These are phyloP conservation scores for Eimeria tenella DNA, from an alignment of 169 alveolate genomes.

Conservation along the genomic window DNA sequence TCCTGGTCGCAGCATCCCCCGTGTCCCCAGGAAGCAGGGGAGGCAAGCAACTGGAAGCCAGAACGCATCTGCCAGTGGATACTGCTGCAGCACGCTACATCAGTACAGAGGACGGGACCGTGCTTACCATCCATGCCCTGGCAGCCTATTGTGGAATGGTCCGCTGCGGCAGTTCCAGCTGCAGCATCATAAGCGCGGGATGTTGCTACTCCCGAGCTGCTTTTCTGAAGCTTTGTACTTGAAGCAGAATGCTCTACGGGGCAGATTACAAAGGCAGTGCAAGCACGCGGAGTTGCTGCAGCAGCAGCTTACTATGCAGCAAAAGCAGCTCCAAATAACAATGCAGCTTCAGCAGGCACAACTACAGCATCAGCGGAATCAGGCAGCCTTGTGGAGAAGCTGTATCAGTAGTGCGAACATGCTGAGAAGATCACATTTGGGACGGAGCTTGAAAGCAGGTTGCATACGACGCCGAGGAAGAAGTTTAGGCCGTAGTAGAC, in stretches of 20 bases:
- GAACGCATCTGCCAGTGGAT: background rate
- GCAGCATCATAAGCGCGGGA: background rate
- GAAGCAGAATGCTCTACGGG: constrained; percentile 19
- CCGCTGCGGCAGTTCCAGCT: background rate
- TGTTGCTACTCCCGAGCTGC: background rate
- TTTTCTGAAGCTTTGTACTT: background rate
- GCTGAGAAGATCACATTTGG: background rate
- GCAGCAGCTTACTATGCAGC: constrained; percentile 44
- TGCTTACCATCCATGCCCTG: too few relatives aligned
- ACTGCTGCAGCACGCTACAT: background rate
- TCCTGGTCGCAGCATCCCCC: background rate
- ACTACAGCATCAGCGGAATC: background rate
- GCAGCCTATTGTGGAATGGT: background rate
- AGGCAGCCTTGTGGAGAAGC: background rate
- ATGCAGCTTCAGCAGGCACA: constrained; percentile 58
- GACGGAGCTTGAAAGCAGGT: background rate
- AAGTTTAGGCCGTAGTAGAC: background rate
- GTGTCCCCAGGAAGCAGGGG: background rate
- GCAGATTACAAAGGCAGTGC: constrained; percentile 19
- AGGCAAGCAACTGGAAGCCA: background rate
- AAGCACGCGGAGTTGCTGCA: constrained; percentile 37
- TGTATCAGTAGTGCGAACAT: background rate
- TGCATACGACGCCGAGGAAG: background rate
- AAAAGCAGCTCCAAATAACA: constrained; percentile 11
- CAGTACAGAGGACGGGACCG: too few relatives aligned